Evolutionary conservation across 768 basidiomycete species (phyloP), one percentile per base, ranked within the genome.

Genomic region (Suillus placidus): DNA sequence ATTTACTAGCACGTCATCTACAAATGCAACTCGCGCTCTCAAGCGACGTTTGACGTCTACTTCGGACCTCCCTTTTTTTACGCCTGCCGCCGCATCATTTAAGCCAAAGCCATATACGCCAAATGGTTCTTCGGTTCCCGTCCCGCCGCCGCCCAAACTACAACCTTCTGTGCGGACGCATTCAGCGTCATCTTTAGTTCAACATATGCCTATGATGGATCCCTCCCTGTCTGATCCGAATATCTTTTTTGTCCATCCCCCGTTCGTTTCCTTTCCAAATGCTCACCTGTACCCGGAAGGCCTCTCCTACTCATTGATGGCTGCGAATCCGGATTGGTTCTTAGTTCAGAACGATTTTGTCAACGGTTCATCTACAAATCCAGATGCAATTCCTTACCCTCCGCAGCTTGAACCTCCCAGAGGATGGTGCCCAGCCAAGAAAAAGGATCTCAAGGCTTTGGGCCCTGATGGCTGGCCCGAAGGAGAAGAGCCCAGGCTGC

Each of bases 351-450:
- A 79, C 61, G 92, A 93, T 75, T 93, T 91, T 69, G 70, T 77
- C 34, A 79, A 84, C n/a, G 73, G 75, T 43, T 74, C 77, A 56
- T 82, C 81, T 61, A 75, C 77, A 49, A 84, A 85, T 72, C 74
- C 83, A 6, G 75, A 79, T 61, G 86, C 86, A n/a, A 84, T 92
- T 20, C 78, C 87, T 18, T 94, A 94, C 74, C 92, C 92, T 14
- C 81, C 89, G 45, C 83, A 86, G 73, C 85, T 94, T 14, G 92
- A 94, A 74, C 92, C 92, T 35, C 92, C 92, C 16, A 82, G 92
- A 63, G 92, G 92, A 35, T 94, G 92, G 92, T 92, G 91, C 72
- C 90, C 90, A 34, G 85, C 91, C n/a, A 92, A 89, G 80, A 92
- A 92, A 77, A 91, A 90, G 71, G 90, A 91, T 69, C 76, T 89